A percentile compares a stretch with the other conserved stretches of the same genome.
These are phyloP conservation scores for Mitragyna speciosa DNA, from an alignment of 257 asterid genomes.

Conservation along the genomic window DNA sequence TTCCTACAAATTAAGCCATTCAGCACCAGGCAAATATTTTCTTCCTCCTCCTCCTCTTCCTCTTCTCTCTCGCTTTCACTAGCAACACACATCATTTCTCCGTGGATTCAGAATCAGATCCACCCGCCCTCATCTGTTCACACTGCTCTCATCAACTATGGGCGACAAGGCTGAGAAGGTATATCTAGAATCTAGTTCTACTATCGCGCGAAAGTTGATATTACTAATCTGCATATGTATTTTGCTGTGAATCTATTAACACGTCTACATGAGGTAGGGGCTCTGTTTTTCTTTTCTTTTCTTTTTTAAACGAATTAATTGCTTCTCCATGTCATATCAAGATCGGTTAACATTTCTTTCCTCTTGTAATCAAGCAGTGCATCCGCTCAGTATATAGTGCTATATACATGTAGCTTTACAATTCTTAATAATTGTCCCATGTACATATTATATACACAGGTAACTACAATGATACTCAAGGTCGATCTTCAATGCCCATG, in stretches of 20 bases:
- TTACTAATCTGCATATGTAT: background rate
- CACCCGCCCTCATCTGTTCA: background rate
- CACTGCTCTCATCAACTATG: background rate
- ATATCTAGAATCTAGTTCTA: no score
- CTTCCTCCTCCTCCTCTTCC: no score
- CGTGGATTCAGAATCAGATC: background rate
- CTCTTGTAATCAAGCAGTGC: background rate
- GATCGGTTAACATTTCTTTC: background rate
- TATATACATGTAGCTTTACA: no score
- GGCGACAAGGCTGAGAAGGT: background rate
- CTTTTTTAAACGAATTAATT: background rate
- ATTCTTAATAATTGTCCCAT: background rate
- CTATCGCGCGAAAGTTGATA: no score
- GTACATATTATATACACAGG: constrained; percentile 35
- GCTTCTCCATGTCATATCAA: background rate
- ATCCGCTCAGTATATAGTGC: background rate
- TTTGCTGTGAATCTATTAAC: background rate
- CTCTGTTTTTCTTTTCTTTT: background rate
- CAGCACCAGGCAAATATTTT: background rate
- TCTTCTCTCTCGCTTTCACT: background rate
- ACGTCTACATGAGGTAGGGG: no score
- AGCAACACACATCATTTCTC: background rate
- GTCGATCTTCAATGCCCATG: constrained; percentile 81
- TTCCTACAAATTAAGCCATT: background rate
- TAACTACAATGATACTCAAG: constrained; percentile 60